phyloP scores from a whole-genome alignment of 2,329 filamentous ascomycete species.

The Sporothrix humicola region DNA sequence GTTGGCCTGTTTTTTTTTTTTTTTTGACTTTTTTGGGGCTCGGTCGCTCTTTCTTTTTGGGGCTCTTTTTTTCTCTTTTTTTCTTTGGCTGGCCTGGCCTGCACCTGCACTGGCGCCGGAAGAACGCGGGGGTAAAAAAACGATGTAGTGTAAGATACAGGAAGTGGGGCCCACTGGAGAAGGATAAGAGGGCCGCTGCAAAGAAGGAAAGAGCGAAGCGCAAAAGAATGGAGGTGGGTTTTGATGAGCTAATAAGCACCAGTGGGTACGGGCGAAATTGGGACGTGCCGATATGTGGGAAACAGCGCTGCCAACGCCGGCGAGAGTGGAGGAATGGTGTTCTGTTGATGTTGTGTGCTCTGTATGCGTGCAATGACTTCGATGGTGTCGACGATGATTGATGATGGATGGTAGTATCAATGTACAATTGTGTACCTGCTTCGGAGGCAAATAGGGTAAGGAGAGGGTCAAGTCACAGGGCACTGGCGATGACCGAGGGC shows the following conservation, averaged over 20 bases:
- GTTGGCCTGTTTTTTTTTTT: constrained; percentile 6
- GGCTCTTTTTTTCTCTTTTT: not conserved
- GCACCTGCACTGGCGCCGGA: constrained; percentile 31
- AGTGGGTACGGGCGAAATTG: constrained; percentile 38
- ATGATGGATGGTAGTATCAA: no score
- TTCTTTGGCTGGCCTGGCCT: not conserved
- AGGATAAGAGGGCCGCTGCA: constrained; percentile 30
- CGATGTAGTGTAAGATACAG: constrained; percentile 24
- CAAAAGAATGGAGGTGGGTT: constrained; percentile 33
- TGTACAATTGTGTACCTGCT: no score
- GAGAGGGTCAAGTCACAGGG: no score
- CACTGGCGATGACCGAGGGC: no score
- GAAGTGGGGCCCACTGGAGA: constrained; percentile 29
- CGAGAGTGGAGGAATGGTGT: constrained; percentile 21
- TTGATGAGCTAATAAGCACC: constrained; percentile 37
- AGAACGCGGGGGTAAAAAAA: constrained; percentile 36
- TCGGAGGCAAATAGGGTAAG: no score
- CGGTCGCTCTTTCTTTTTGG: not conserved
- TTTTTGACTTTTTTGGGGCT: not conserved
- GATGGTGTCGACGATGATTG: no score
- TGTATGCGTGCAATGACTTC: not conserved
- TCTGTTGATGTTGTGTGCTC: constrained; percentile 16
- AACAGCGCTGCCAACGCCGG: constrained; percentile 28
- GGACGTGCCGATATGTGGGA: constrained; percentile 31
- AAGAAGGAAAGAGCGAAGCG: constrained; percentile 29